phyloP scores from a whole-genome alignment of 768 basidiomycete genomes.

The Suillus subaureus region DNA sequence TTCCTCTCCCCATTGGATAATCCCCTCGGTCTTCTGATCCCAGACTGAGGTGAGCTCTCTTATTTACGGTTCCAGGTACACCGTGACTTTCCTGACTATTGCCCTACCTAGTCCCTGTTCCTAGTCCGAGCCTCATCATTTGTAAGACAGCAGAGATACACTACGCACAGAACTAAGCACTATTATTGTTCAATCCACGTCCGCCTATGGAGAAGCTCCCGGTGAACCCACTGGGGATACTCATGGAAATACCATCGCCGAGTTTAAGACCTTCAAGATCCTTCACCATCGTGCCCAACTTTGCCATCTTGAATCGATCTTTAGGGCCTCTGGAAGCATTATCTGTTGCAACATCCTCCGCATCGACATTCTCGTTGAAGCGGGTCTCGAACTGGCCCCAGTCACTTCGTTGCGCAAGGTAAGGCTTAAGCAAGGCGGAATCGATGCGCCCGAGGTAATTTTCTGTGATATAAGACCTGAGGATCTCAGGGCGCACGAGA shows the following conservation, averaged over 20 bases:
- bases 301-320: slow-evolving; percentile 61
- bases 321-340: slow-evolving; percentile 50
- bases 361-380: slow-evolving; percentile 62
- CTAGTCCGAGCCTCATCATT: too few relatives aligned
- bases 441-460: slow-evolving; percentile 94
- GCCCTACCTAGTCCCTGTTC: too few relatives aligned
- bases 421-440: slow-evolving; percentile 81
- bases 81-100: too few relatives aligned
- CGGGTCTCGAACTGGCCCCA: slow-evolving; percentile 86
- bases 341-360: slow-evolving; percentile 43
- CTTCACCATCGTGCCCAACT: slow-evolving; percentile 85
- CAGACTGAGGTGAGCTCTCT: too few relatives aligned
- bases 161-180: background rate
- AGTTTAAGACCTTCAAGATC: slow-evolving; percentile 72
- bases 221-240: slow-evolving; percentile 58
- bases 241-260: slow-evolving; percentile 58
- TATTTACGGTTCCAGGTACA: too few relatives aligned
- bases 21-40: too few relatives aligned
- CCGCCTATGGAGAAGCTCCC: slow-evolving; percentile 53
- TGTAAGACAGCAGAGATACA: background rate
- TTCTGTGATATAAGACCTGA: slow-evolving; percentile 94
- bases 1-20: too few relatives aligned
- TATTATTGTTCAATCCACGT: slow-evolving; percentile 41
- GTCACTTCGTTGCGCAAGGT: slow-evolving; percentile 87
- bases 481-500: slow-evolving; percentile 92